Evolutionary conservation across 768 basidiomycete genomes (phyloP).

Genomic region (Boletus reticuloceps): DNA sequence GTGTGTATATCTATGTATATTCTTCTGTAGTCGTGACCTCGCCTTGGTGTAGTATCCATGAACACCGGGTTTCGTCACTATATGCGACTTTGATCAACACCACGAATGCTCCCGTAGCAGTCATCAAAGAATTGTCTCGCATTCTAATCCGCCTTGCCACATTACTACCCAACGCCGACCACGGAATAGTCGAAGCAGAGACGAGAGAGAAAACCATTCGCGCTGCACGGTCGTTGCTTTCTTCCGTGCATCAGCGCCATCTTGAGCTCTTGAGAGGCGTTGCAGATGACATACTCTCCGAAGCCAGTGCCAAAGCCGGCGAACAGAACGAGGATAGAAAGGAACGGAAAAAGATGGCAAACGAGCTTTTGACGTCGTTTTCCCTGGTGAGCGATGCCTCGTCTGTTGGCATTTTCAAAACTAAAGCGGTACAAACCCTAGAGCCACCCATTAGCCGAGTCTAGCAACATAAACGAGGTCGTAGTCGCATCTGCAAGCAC

Average conservation of each 20-base stretch:
- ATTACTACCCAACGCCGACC: background rate
- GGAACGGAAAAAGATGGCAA: conserved; percentile 41
- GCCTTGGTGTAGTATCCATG: conserved; percentile 29
- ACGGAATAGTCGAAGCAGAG: background rate
- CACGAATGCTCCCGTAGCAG: conserved; percentile 13
- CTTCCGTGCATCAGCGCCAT: conserved; percentile 64
- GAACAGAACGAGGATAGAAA: conserved; percentile 26
- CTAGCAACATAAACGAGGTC: conserved; percentile 40
- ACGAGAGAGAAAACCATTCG: conserved; percentile 3
- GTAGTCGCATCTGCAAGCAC: conserved; percentile 58
- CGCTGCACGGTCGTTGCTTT: conserved; percentile 41
- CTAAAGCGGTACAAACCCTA: conserved; percentile 7
- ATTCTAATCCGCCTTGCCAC: conserved; percentile 22
- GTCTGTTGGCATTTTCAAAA: background rate
- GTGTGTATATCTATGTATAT: conserved; percentile 32
- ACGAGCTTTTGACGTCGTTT: conserved; percentile 57
- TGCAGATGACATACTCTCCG: conserved; percentile 37
- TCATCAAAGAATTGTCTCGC: conserved; percentile 23
- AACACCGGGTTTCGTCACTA: conserved; percentile 25
- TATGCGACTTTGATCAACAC: conserved; percentile 32
- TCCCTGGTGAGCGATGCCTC: conserved; percentile 43
- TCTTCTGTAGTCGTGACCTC: background rate
- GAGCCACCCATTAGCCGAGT: conserved; percentile 22
- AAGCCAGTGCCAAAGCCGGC: conserved; percentile 4
- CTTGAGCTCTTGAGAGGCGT: conserved; percentile 45